phyloP scores from a whole-genome alignment of 345 rosid species.

The Gossypium mustelinum region DNA sequence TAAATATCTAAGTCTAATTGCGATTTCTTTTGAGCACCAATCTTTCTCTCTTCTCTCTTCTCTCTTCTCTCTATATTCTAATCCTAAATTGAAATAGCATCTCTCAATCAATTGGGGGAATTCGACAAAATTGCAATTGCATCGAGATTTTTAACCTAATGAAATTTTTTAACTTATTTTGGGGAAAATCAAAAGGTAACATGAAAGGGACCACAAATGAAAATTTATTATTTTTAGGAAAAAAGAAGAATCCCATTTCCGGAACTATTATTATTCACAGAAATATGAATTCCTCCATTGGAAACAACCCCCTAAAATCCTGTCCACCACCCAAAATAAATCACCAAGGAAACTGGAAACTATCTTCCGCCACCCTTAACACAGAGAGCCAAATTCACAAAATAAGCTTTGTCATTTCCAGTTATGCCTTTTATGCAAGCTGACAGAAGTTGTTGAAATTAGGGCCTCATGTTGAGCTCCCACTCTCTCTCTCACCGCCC shows the following conservation, averaged over 20 bases:
- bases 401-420: slow-evolving; percentile 5
- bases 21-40: no score
- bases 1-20: no score
- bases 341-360: background rate
- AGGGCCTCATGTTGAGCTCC: slow-evolving; percentile 69
- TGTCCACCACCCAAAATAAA: background rate
- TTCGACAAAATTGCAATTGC: no score
- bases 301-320: background rate
- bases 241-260: background rate
- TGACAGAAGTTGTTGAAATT: slow-evolving; percentile 18
- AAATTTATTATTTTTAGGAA: background rate
- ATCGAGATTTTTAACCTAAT: no score
- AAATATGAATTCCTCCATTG: background rate
- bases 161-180: no score
- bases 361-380: background rate
- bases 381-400: background rate
- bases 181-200: background rate
- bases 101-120: no score
- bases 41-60: no score
- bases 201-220: background rate
- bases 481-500: slow-evolving; percentile 55
- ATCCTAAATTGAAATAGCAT: no score
- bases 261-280: no score
- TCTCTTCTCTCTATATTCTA: no score
- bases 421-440: slow-evolving; percentile 15